phyloP scores from a whole-genome alignment of 225 moss, liverwort and hornwort species.

The Polytrichum formosum region DNA sequence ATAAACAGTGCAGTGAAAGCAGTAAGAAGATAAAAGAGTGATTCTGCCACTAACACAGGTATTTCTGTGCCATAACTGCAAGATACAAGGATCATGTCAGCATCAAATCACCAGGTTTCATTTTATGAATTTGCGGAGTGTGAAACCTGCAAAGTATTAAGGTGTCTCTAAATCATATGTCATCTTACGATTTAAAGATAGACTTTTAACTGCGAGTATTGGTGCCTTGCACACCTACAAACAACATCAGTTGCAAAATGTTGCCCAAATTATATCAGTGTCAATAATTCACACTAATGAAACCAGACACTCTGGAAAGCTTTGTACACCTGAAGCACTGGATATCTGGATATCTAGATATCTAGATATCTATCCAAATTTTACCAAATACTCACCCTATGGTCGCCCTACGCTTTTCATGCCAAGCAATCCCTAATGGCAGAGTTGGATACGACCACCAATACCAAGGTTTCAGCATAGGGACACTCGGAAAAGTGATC shows the following conservation, averaged over 20 bases:
- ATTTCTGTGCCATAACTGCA: slow-evolving; percentile 52
- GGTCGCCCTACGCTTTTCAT: slow-evolving; percentile 50
- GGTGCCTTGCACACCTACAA: not conserved
- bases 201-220: not conserved
- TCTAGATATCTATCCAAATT: too few species aligned
- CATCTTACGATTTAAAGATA: not conserved
- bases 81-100: not conserved
- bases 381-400: slow-evolving; percentile 39
- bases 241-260: not conserved
- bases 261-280: not conserved
- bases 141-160: not conserved
- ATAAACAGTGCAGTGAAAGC: slow-evolving; percentile 36
- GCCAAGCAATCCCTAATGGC: slow-evolving; percentile 73
- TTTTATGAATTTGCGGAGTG: not conserved
- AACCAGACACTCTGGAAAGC: not conserved
- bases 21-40: slow-evolving; percentile 40
- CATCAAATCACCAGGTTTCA: too few species aligned
- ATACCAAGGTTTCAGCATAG: slow-evolving; percentile 75
- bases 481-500: slow-evolving; percentile 73
- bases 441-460: slow-evolving; percentile 87
- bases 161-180: not conserved
- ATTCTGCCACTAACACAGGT: slow-evolving; percentile 35
- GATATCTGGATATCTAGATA: too few species aligned
- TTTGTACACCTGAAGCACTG: not conserved
- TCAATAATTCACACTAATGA: not conserved